Base-by-base conservation (phyloP, 129 eudicot genomes). In the Deinandra increscens region DNA sequence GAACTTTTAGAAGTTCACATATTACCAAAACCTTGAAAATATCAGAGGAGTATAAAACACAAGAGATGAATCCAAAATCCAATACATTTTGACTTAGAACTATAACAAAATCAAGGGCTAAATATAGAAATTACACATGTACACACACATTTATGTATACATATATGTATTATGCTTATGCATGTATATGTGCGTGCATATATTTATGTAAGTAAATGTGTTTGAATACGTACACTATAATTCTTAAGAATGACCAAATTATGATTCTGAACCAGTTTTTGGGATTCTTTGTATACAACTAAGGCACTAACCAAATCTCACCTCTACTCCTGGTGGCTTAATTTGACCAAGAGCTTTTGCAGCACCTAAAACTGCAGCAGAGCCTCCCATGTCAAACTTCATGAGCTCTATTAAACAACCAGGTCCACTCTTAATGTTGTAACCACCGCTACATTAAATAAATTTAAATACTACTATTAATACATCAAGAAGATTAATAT, bases 371-470 rank as follows among this genome's bases (percentile, higher is more conserved):
- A 92, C 98, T n/a, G 98, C 98, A 31, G 98, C 98, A 8, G 98
- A 84, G 53, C 98, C 98, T 45, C 98, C 98, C 98, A 92, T 88
- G 67, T 92, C 98, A 84, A 92, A 86, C 78, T 92, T 92, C 98
- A 92, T 92, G 49, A 92, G 88, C 80, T 92, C 98, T 77, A 92
- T 92, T 14, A 79, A 79, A 84, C 92, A 83, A 51, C 77, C 82
- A 55, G 82, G 54, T 44, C 82, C 78, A 1, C 73, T 44, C 45
- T 78, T 78, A 45, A 78, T 78, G 68, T 78, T 78, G 68, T 78
- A 78, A 56, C 78, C 82, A 15, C 82, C 77, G 44, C 82, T 94
- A 74, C 71, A 76, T n/a, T 14, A 74, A 48, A 60, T 15, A 39
- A 15, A 29, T 44, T 19, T 12, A 12, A 5, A 45, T n/a, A 55